Percentiles rank a stretch among this genome's conserved stretches.
Evolutionary conservation across 176 grass and related monocot genomes (phyloP).

Genomic region (Urochloa ruziziensis): DNA sequence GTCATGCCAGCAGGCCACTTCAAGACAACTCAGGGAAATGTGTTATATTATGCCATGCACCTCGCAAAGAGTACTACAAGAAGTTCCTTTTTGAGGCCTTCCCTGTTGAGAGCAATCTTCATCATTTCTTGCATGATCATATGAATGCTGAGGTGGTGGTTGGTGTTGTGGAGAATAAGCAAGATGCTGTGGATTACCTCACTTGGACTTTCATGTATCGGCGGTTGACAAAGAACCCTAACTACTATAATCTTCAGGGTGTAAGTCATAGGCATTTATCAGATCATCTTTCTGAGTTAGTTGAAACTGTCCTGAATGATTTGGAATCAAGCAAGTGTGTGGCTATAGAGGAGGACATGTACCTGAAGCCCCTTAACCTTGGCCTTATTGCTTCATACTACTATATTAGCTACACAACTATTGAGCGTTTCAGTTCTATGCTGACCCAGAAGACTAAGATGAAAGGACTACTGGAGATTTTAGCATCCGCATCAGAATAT

Average conservation of each 20-base stretch:
- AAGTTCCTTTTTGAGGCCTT: constrained; percentile 94
- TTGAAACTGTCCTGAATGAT: constrained; percentile 72
- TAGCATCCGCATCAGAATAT: constrained; percentile 86
- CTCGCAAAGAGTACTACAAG: constrained; percentile 95
- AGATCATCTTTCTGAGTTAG: constrained; percentile 82
- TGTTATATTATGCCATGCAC: constrained; percentile 94
- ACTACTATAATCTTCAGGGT: constrained; percentile 96
- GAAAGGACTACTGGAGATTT: constrained; percentile 87
- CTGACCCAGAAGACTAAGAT: constrained; percentile 87
- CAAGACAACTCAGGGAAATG: constrained; percentile 94
- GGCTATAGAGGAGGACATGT: constrained; percentile 93
- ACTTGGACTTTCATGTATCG: constrained; percentile 98
- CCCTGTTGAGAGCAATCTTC: constrained; percentile 91
- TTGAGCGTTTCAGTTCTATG: constrained; percentile 85
- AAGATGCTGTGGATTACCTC: constrained; percentile 98
- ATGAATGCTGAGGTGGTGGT: constrained; percentile 95
- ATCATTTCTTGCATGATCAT: constrained; percentile 95
- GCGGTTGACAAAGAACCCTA: constrained; percentile 84
- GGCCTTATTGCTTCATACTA: constrained; percentile 96
- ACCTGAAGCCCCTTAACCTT: constrained; percentile 92
- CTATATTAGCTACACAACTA: constrained; percentile 88
- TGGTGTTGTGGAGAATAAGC: constrained; percentile 80
- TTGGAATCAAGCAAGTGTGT: constrained; percentile 86
- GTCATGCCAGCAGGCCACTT: constrained; percentile 91
- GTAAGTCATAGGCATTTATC: constrained; percentile 94